A percentile compares a stretch with the other conserved stretches of the same genome.
phyloP scores from a whole-genome alignment of 495 filamentous ascomycete genomes.

The Penicillium atrosanguineum region DNA sequence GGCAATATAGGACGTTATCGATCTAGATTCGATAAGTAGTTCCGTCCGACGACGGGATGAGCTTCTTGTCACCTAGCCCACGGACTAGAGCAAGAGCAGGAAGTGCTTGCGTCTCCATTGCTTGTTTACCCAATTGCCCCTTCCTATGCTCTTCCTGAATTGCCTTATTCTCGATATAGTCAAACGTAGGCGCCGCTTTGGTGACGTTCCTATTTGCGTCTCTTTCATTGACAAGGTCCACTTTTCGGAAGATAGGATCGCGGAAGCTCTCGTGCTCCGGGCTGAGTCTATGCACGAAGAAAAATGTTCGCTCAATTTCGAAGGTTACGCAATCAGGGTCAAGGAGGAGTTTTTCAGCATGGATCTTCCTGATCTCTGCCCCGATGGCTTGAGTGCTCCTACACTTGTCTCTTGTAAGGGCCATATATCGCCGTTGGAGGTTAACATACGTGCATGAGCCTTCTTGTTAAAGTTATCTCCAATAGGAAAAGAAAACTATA shows the following conservation, averaged over 20 bases:
- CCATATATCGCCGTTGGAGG: slow-evolving; percentile 11
- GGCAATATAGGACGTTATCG: slow-evolving; percentile 11
- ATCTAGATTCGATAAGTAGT: slow-evolving; percentile 14
- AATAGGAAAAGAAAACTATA: too few relatives aligned
- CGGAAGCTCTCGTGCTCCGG: slow-evolving; percentile 14
- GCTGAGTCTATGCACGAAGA: slow-evolving; percentile 10
- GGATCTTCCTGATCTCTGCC: slow-evolving; percentile 12
- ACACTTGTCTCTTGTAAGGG: slow-evolving; percentile 12
- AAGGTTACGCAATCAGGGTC: slow-evolving; percentile 13
- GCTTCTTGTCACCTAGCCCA: slow-evolving; percentile 5
- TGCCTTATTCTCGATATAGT: slow-evolving; percentile 19
- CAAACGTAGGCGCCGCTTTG: slow-evolving; percentile 12
- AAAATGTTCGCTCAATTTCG: slow-evolving; percentile 17
- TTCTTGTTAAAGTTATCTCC: slow-evolving; percentile 13
- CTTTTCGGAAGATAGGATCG: slow-evolving; percentile 15
- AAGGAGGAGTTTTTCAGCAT: slow-evolving; percentile 13
- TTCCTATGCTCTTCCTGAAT: slow-evolving; percentile 19
- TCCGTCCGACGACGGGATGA: slow-evolving; percentile 9
- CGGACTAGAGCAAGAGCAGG: slow-evolving; percentile 9
- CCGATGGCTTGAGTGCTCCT: slow-evolving; percentile 12
- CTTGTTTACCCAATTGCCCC: slow-evolving; percentile 12
- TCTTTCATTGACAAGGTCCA: slow-evolving; percentile 14
- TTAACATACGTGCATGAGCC: slow-evolving; percentile 10
- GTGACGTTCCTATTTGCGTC: slow-evolving; percentile 10
- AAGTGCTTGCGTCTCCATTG: slow-evolving; percentile 10